Base-by-base conservation (phyloP, 345 rosid genomes). In the Trapa bicornis region DNA sequence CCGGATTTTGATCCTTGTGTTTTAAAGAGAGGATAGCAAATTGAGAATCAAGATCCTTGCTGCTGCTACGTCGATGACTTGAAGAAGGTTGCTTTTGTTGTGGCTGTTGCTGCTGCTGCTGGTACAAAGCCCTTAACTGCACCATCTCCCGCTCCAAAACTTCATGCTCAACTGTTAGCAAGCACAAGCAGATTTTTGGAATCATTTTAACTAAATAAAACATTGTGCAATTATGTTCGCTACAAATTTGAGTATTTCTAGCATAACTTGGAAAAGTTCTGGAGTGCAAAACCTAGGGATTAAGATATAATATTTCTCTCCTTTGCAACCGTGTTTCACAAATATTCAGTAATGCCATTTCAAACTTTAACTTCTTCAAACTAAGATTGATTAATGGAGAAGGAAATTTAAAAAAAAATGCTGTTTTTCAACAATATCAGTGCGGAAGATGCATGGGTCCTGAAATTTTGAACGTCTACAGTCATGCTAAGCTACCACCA, bases 101-200 rank as follows among this genome's bases (percentile, higher is more conserved):
- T 35, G 77, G 87, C 29, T 74, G 83, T 6, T 75, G 86, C 33
- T 74, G 83, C 1, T 72, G 85, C 3, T 85, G 92, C 77, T 89
- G 89, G 75, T 85, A 89, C 80, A 87, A 65, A 15, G 79, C 69
- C 71, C 85, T 77, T 53, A 95, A 80, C 83, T 97, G 87, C 71
- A 90, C 90, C 64, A 89, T 84, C 79, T 95, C 97, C 80, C 91
- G 87, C 80, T 91, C 99, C 76, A 95, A 79, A 73, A 95, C 85
- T 48, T 95, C 96, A 32, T 95, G 99, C 80, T 95, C 99, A 89
- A 95, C 99, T 95, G 87, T 63, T 17, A 15, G 61, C n/a, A n/a
- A n/a, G n/a, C n/a, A n/a, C 37, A 67, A 68, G 35, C 33, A 47
- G 61, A 35, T 22, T 60, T 32, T 8, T 5, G 8, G 15, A 50